Conservation (phyloP, 805 yeast genomes). For the Candida alai region DNA sequence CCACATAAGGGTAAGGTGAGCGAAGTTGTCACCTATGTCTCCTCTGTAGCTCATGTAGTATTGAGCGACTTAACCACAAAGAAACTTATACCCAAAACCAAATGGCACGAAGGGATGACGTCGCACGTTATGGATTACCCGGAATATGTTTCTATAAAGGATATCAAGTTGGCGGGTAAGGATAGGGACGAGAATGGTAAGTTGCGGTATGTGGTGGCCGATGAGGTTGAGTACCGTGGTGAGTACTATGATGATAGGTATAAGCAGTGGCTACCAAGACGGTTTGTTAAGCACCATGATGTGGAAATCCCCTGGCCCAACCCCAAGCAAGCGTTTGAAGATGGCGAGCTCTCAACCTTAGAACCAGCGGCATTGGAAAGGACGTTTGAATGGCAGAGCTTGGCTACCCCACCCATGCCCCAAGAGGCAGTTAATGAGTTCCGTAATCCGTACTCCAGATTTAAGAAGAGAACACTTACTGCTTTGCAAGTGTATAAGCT, state of each 20-base stretch:
- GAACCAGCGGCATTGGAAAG: slow-evolving; percentile 60
- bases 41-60: slow-evolving; percentile 58
- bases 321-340: slow-evolving; percentile 51
- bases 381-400: slow-evolving; percentile 67
- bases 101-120: slow-evolving; percentile 70
- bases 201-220: slow-evolving; percentile 71
- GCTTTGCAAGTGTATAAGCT: slow-evolving; percentile 59
- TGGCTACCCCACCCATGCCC: slow-evolving; percentile 70
- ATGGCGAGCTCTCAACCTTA: slow-evolving; percentile 55
- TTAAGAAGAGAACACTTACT: slow-evolving; percentile 51
- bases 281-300: slow-evolving; percentile 69
- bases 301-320: slow-evolving; percentile 88
- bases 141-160: slow-evolving; percentile 51
- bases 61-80: slow-evolving; percentile 67
- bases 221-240: slow-evolving; percentile 64
- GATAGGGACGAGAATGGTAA: slow-evolving; percentile 63
- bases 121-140: slow-evolving; percentile 74
- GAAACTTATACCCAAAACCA: slow-evolving; percentile 63
- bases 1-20: slow-evolving; percentile 71
- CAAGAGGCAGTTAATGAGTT: slow-evolving; percentile 58
- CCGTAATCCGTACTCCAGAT: slow-evolving; percentile 73
- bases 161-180: slow-evolving; percentile 75
- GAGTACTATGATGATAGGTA: slow-evolving; percentile 70
- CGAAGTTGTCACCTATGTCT: slow-evolving; percentile 55
- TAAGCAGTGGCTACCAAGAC: slow-evolving; percentile 68